Percentiles rank a stretch among this genome's conserved stretches.
These are phyloP conservation scores for Candida piceae DNA, from an alignment of 805 yeast species.

Conservation along the genomic window DNA sequence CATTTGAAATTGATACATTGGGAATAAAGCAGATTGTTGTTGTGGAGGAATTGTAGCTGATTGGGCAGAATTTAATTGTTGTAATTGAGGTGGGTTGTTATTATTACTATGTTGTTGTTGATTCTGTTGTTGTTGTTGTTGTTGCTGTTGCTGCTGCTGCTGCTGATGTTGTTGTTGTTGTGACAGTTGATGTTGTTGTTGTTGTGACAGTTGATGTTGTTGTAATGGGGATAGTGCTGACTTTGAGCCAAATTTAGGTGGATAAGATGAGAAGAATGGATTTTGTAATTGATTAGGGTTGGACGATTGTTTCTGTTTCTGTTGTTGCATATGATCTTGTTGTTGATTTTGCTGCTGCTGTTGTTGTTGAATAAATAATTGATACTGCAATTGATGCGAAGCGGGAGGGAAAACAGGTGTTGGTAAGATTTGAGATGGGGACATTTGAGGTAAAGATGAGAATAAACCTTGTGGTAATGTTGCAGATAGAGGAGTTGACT, in stretches of 20 bases:
- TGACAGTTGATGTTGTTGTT: background rate
- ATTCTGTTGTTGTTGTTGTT: slow-evolving; percentile 10
- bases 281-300: background rate
- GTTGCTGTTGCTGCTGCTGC: slow-evolving; percentile 20
- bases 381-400: slow-evolving; percentile 19
- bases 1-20: slow-evolving; percentile 7
- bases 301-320: background rate
- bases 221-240: too few relatives aligned
- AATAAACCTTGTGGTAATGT: slow-evolving; percentile 26
- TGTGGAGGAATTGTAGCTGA: slow-evolving; percentile 4
- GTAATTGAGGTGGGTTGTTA: slow-evolving; percentile 17
- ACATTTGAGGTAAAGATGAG: slow-evolving; percentile 27
- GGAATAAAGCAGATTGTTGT: slow-evolving; percentile 4
- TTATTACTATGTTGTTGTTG: slow-evolving; percentile 18
- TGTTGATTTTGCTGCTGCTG: slow-evolving; percentile 11
- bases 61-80: slow-evolving; percentile 13
- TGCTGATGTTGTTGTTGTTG: slow-evolving; percentile 3
- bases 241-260: background rate
- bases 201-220: background rate
- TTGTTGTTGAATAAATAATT: slow-evolving; percentile 19
- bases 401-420: slow-evolving; percentile 24
- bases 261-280: background rate
- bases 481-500: slow-evolving; percentile 27
- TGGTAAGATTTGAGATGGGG: slow-evolving; percentile 28
- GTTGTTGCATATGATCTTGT: slow-evolving; percentile 1